Base-by-base conservation (phyloP, 371 early-diverging fungal genomes). In the Zancudomyces culisetae region DNA sequence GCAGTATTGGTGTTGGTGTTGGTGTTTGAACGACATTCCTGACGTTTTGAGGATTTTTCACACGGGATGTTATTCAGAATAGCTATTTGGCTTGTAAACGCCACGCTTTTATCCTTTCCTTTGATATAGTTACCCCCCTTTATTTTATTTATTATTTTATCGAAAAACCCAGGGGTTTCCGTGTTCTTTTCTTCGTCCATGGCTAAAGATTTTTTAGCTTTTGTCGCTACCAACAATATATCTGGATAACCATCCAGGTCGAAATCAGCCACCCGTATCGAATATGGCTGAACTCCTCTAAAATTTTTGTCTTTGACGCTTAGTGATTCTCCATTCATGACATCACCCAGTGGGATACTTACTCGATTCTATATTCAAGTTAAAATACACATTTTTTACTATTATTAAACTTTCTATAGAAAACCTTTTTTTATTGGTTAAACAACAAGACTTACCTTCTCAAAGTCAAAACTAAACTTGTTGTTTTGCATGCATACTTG, bases 211-310 rank as follows among this genome's bases (percentile, higher is more conserved):
- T 35, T 35, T 35, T 35, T 35, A 10, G 35, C 35, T 15, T 35
- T 15, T 35, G 35, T 69, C 57, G 26, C 39, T 27, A 72, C 68
- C 27, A 79, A 55, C 0, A 90, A 70, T 22, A 92, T 48, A 65
- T 94, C 95, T 0, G 93, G 90, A 60, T 85, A 90, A 8, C 93
- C 91, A 64, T 94, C 95, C 54, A 85, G 64, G 55, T 91, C 83
- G 49, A 79, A 81, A 55, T 94, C 95, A 15, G 87, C 90, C 52
- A 71, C 54, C 27, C 71, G 69, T 2, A 77, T 53, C 1, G 75
- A 60, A 0, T 78, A 71, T 19, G 85, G 78, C 42, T 70, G 68
- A 3, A 56, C 54, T 1, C 80, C 80, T 53, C 68, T 65, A 52
- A 83, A 81, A 2, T 56, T 60, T 0, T 51, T 47, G 22, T 81